phyloP scores from a whole-genome alignment of 768 basidiomycete genomes.

The Auricularia heimuer region DNA sequence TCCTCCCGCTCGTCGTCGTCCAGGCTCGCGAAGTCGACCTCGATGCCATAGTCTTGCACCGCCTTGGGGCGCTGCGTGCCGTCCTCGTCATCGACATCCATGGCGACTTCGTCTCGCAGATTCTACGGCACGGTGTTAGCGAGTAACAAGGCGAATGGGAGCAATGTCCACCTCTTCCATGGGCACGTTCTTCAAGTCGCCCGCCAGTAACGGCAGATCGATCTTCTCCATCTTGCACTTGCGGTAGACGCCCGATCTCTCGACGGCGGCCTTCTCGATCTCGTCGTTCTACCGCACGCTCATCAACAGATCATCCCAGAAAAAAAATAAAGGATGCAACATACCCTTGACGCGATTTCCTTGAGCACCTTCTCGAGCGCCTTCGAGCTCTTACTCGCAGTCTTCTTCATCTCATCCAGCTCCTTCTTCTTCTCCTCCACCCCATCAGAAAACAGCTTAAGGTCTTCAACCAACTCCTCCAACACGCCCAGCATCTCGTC shows the following conservation, averaged over 20 bases:
- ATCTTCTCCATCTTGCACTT: conserved; percentile 93
- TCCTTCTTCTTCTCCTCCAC: conserved; percentile 64
- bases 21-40: conserved; percentile 71
- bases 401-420: conserved; percentile 69
- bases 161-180: conserved; percentile 74
- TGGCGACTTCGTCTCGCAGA: conserved; percentile 73
- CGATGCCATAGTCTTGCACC: conserved; percentile 78
- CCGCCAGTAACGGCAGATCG: conserved; percentile 62
- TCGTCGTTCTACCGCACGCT: conserved; percentile 57
- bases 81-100: conserved; percentile 88
- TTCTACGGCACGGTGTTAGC: conserved; percentile 33
- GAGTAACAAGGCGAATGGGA: not conserved
- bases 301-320: too few relatives aligned
- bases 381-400: conserved; percentile 58
- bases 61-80: conserved; percentile 62
- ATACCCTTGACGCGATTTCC: conserved; percentile 74
- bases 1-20: conserved; percentile 69
- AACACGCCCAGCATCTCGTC: conserved; percentile 45
- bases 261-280: conserved; percentile 78
- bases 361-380: conserved; percentile 80
- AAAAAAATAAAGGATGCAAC: conserved; percentile 11
- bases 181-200: conserved; percentile 76
- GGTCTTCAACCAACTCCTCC: conserved; percentile 46
- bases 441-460: conserved; percentile 48
- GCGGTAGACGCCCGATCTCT: conserved; percentile 78